Evolutionary conservation across 768 basidiomycete species (phyloP), one percentile per base, ranked within the genome.

Genomic region (Lactarius sanguifluus): DNA sequence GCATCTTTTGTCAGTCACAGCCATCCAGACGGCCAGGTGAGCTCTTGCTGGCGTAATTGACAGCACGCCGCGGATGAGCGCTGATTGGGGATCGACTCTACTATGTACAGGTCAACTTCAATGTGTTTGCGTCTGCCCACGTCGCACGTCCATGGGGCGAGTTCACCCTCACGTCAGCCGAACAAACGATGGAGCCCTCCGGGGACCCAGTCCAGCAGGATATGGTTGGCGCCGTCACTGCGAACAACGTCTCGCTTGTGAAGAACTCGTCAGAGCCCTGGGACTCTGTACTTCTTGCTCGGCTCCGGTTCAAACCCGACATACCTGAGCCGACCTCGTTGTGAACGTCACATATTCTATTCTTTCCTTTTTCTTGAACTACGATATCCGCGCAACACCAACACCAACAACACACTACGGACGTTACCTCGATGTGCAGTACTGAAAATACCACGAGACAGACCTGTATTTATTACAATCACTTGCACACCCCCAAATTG

Each of bases 1-100:
- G 91, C 85, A 0, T 76, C 91, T 30, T 87, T 92, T 69, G 90
- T 92, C 43, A 89, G 88, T 71, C 88, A 91, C 65, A 79, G 79
- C 65, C 88, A 91, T 75, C 83, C 81, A 2, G 82, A 87, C 69
- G 82, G 86, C 4, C 83, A 83, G 77, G 83, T 80, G 65, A 36
- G 74, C 74, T 36, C 52, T 34, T 23, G 2, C 56, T 15, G 25
- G 59, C 18, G 63, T 16, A 25, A n/a, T 38, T 62, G 8, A n/a
- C 38, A 16, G 45, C 1, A 69, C 54, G 23, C 57, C 6, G 36
- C 15, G 40, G 23, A 52, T 67, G 55, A 72, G 32, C 58, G 30
- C 56, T 69, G 55, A 72, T 34, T 47, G 72, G 50, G 40, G 20
- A 47, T 36, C 12, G 28, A 15, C 32, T 7, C 3, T 13, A n/a